Percentiles rank a stretch among this genome's conserved stretches.
These are phyloP conservation scores for Sutorius australiensis DNA, from an alignment of 768 basidiomycete genomes.

Conservation along the genomic window DNA sequence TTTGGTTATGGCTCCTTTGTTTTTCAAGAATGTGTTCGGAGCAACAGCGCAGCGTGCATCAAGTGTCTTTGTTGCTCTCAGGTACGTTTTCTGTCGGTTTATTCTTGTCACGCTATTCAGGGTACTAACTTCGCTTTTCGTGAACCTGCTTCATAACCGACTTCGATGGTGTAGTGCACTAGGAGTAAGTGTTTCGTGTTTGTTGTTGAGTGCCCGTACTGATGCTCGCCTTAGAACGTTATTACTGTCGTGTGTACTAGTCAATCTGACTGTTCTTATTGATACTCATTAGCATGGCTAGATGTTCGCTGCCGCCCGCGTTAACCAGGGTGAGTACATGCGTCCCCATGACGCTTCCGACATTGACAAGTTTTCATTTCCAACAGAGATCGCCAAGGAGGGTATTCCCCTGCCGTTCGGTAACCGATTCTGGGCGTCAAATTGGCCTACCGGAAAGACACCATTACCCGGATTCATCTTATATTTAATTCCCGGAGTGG, in stretches of 20 bases:
- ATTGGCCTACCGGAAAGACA: conserved; percentile 55
- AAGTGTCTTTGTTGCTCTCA: conserved; percentile 45
- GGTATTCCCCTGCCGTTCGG: conserved; percentile 59
- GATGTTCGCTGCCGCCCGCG: conserved; percentile 50
- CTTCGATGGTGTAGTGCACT: conserved; percentile 28
- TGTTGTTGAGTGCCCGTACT: background rate
- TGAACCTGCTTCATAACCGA: background rate
- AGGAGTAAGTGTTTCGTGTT: conserved; percentile 20
- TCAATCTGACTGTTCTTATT: background rate
- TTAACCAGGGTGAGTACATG: conserved; percentile 45
- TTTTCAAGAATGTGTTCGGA: conserved; percentile 60
- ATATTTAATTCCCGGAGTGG: conserved; percentile 48
- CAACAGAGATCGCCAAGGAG: conserved; percentile 54
- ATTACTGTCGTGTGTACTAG: conserved; percentile 27
- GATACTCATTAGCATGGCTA: conserved; percentile 13
- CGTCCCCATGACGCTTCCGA: background rate
- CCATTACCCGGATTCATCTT: conserved; percentile 53
- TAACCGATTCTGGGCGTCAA: conserved; percentile 57
- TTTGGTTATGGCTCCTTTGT: conserved; percentile 54
- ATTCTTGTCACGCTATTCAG: background rate
- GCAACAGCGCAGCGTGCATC: conserved; percentile 35
- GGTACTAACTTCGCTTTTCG: background rate
- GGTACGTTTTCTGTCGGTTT: conserved; percentile 28
- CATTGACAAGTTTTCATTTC: background rate
- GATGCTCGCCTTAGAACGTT: conserved; percentile 25